phyloP scores from a whole-genome alignment of 257 asterid genomes.

The Ophiorrhiza pumila region DNA sequence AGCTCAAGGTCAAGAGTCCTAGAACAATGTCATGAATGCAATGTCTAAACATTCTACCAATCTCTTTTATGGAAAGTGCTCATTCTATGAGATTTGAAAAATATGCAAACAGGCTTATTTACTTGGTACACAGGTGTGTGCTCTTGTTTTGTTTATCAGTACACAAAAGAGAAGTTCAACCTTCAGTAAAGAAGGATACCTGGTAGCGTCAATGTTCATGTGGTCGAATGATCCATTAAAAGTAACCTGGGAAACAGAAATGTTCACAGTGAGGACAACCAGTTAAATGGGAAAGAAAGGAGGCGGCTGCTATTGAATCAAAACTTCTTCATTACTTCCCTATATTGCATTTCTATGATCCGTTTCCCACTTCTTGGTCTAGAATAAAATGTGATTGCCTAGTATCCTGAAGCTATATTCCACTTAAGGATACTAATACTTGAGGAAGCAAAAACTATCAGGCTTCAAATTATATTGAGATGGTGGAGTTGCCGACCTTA shows the following conservation, averaged over 20 bases:
- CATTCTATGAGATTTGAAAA: not conserved
- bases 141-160: not conserved
- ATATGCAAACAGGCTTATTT: not conserved
- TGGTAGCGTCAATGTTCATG: slow-evolving; percentile 93
- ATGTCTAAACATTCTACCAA: not conserved
- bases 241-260: slow-evolving; percentile 61
- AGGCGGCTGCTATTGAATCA: not conserved
- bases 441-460: not conserved
- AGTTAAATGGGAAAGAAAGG: not conserved
- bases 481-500: not conserved
- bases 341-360: not conserved
- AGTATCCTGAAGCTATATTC: not conserved
- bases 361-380: not conserved
- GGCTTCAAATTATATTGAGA: not conserved
- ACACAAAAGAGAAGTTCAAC: slow-evolving; percentile 6
- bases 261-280: not conserved
- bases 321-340: not conserved
- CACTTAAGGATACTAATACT: not conserved
- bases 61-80: slow-evolving; percentile 4
- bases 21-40: slow-evolving; percentile 8
- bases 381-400: not conserved
- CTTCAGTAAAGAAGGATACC: slow-evolving; percentile 46
- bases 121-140: not conserved
- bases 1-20: not conserved
- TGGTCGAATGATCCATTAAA: slow-evolving; percentile 98